These are phyloP conservation scores for Phytophthora syringae DNA, from an alignment of 352 stramenopile species.

Conservation along the genomic window DNA sequence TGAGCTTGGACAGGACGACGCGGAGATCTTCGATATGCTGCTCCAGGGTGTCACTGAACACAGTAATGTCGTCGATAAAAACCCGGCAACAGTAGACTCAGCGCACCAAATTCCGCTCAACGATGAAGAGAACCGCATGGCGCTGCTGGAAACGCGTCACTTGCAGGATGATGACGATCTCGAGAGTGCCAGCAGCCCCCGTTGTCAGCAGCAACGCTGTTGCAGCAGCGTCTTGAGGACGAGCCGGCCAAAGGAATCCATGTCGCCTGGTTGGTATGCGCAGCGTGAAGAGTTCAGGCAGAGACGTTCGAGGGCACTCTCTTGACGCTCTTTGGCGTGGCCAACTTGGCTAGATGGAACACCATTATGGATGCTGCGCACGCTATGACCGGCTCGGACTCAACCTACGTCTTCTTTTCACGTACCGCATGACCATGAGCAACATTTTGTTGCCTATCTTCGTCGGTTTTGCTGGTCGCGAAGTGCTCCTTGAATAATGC, in stretches of 20 bases:
- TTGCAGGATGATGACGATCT: slow-evolving; percentile 41
- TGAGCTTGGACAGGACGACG: not conserved
- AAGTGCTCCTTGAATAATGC: slow-evolving; percentile 2
- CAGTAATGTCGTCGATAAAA: slow-evolving; percentile 1
- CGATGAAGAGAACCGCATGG: slow-evolving; percentile 63
- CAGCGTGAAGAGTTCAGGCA: slow-evolving; percentile 74
- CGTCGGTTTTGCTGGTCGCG: slow-evolving; percentile 59
- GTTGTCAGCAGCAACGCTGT: slow-evolving; percentile 13
- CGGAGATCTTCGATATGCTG: not conserved
- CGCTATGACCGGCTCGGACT: slow-evolving; percentile 60
- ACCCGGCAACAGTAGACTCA: slow-evolving; percentile 28
- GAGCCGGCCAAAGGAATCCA: slow-evolving; percentile 25
- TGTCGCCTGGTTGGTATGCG: slow-evolving; percentile 71
- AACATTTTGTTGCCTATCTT: slow-evolving; percentile 88
- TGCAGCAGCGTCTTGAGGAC: slow-evolving; percentile 13
- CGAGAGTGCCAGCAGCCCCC: slow-evolving; percentile 9
- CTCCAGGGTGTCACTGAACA: slow-evolving; percentile 6
- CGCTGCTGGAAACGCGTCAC: slow-evolving; percentile 53
- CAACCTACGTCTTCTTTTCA: slow-evolving; percentile 87
- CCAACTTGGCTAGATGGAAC: slow-evolving; percentile 80
- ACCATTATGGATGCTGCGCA: slow-evolving; percentile 83
- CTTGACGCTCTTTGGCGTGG: slow-evolving; percentile 80
- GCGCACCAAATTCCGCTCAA: slow-evolving; percentile 42
- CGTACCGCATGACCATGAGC: slow-evolving; percentile 82
- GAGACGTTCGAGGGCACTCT: slow-evolving; percentile 81